Base-by-base conservation (phyloP, 805 yeast genomes). In the Barnettozyma pratensis region DNA sequence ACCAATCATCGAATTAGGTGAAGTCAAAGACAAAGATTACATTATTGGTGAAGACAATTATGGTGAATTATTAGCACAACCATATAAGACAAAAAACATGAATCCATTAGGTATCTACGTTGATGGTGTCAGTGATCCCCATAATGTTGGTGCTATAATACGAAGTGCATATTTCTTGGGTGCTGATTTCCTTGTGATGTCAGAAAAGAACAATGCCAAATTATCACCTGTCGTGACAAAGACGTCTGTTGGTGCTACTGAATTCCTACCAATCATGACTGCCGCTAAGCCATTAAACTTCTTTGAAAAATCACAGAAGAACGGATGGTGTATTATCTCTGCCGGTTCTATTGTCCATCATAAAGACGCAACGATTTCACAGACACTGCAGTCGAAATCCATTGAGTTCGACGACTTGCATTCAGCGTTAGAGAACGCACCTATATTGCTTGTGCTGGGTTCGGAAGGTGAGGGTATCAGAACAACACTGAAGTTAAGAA, bases 381-480 rank as follows among this genome's bases (percentile, higher is more conserved):
- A 48, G 35, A 49, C 59, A 11, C 57, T 70, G 28, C 56, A 65
- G 31, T 57, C 67, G 41, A 72, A 72, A 54, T 59, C 53, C 29
- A 52, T 80, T 14, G 73, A 67, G 8, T 51, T 69, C 11, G 65
- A 64, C 4, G 78, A 77, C 28, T 65, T 88, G 45, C 58, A 67
- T 1, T 65, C 64, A 0, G 56, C 83, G 36, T 60, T 80, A 36
- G 63, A 66, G 3, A 58, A 69, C 9, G 63, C 74, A 1, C 97
- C 97, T 0, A 75, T 80, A 36, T 59, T 91, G 52, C 66, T 90
- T 44, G 85, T 89, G 1, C 69, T 91, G 43, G 97, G 97, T 10
- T 85, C 89, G 44, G 97, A 90, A 66, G 95, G 95, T 8, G 72
- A 71, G 6, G 97, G 97, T 36, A 79, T 90, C 28, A 72, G 96